Evolutionary conservation across 2,329 filamentous ascomycete genomes (phyloP).

Genomic region (Claviceps citrina): DNA sequence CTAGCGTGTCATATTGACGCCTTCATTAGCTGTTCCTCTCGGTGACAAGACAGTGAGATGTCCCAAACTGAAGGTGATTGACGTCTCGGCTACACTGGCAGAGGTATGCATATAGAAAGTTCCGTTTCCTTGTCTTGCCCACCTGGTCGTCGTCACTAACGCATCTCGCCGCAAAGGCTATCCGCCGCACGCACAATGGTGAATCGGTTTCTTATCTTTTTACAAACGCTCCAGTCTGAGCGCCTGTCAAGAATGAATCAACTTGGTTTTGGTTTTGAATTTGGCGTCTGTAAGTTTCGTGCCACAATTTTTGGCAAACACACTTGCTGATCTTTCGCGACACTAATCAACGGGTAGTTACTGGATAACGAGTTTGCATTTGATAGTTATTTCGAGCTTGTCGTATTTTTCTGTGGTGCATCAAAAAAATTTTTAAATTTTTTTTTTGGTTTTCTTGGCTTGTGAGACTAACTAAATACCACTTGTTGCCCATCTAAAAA

Average conservation of each 20-base stretch:
- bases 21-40: constrained; percentile 26
- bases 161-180: constrained; percentile 31
- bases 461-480: background rate
- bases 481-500: no score
- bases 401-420: background rate
- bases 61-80: constrained; percentile 73
- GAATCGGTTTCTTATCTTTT: constrained; percentile 52
- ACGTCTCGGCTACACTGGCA: constrained; percentile 73
- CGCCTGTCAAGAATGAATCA: background rate
- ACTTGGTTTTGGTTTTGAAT: background rate
- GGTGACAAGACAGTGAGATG: constrained; percentile 67
- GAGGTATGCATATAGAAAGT: constrained; percentile 23
- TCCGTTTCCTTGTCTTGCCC: background rate
- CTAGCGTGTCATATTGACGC: constrained; percentile 11
- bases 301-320: no score
- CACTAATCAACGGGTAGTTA: background rate
- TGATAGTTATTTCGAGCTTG: background rate
- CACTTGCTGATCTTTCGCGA: background rate
- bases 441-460: background rate
- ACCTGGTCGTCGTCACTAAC: constrained; percentile 3
- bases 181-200: constrained; percentile 52
- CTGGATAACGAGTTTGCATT: background rate
- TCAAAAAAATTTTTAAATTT: no score
- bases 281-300: background rate
- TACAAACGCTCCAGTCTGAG: constrained; percentile 44